These are phyloP conservation scores for Talaromyces islandicus DNA, from an alignment of 2,329 filamentous ascomycete species.

Conservation along the genomic window DNA sequence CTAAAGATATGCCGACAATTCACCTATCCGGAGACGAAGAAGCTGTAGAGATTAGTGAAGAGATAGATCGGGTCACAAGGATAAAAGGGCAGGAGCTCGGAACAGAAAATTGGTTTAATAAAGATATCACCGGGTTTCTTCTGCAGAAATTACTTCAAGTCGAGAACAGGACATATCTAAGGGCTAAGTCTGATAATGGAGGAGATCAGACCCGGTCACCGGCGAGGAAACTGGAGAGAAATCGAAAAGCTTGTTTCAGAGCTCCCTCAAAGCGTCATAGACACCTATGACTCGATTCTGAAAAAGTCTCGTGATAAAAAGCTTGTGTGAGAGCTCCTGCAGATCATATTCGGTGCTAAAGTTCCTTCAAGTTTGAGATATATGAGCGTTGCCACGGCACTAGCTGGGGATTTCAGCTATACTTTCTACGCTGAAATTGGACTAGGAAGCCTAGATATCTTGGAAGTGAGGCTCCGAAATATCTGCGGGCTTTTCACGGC, in stretches of 20 bases:
- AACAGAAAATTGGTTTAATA: constrained; percentile 6
- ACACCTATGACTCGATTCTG: constrained; percentile 5
- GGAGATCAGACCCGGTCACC: neutral
- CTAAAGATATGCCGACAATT: neutral
- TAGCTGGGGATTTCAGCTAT: constrained; percentile 9
- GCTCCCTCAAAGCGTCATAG: neutral
- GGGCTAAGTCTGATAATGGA: constrained; percentile 30
- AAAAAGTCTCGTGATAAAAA: constrained; percentile 5
- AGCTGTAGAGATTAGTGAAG: constrained; percentile 5
- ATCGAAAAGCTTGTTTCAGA: neutral
- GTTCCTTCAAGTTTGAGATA: constrained; percentile 13
- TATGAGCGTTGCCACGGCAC: constrained; percentile 12
- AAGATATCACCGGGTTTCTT: neutral
- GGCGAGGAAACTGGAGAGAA: neutral
- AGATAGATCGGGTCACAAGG: constrained; percentile 16
- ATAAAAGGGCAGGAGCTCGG: constrained; percentile 11
- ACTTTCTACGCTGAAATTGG: constrained; percentile 1
- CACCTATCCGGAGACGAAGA: constrained; percentile 12
- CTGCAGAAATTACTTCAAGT: constrained; percentile 20
- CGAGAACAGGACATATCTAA: constrained; percentile 31
- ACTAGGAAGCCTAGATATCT: neutral
- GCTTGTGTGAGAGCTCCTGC: constrained; percentile 10
- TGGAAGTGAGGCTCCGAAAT: neutral
- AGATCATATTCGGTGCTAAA: constrained; percentile 15
- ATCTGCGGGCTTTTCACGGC: constrained; percentile 1